phyloP scores from a whole-genome alignment of 805 yeast genomes.

The Wickerhamiella brachini region DNA sequence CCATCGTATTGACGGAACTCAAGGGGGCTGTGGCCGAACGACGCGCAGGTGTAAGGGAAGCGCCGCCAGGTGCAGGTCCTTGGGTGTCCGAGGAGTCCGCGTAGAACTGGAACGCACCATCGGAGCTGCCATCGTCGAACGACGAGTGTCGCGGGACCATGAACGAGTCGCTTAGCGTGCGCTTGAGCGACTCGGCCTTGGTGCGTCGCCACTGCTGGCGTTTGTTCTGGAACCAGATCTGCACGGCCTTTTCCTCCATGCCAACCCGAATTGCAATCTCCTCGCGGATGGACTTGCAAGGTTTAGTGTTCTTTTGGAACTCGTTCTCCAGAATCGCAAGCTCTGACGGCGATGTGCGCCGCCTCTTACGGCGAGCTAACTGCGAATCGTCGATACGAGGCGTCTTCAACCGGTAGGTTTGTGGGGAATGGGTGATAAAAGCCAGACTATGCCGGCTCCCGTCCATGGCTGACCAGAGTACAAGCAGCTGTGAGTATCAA shows the following conservation, averaged over 20 bases:
- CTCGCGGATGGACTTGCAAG: constrained; percentile 59
- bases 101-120: background rate
- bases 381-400: constrained; percentile 74
- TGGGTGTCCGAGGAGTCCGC: no score
- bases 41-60: background rate
- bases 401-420: constrained; percentile 73
- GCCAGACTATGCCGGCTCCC: constrained; percentile 29
- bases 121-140: background rate
- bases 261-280: constrained; percentile 69
- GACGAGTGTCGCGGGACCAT: constrained; percentile 1
- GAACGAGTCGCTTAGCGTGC: background rate
- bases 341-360: constrained; percentile 88
- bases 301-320: constrained; percentile 65
- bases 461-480: background rate
- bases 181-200: constrained; percentile 3
- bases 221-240: constrained; percentile 95
- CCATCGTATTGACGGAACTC: no score
- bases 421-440: constrained; percentile 84
- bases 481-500: background rate
- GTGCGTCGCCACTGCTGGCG: constrained; percentile 52
- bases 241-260: constrained; percentile 97
- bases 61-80: no score
- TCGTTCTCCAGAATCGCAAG: constrained; percentile 67
- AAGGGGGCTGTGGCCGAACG: background rate
- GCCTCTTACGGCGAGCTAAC: constrained; percentile 82